Evolutionary conservation across 805 yeast genomes (phyloP).

Genomic region (Metschnikowia drakensbergensis): DNA sequence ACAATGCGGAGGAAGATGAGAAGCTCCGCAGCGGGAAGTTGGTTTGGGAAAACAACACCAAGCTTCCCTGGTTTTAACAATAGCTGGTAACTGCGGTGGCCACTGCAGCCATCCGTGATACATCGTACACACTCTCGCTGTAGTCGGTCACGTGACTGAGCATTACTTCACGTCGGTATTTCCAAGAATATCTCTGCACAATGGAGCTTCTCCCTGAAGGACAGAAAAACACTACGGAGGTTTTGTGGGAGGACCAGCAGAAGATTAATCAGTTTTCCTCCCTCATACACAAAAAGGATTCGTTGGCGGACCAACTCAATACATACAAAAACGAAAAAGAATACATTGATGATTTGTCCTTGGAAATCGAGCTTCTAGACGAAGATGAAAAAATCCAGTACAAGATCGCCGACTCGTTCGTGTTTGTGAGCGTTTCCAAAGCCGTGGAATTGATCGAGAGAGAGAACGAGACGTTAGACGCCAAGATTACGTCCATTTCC

Average conservation of each 20-base stretch:
- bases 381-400: constrained; percentile 67
- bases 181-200: not conserved
- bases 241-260: constrained; percentile 81
- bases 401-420: constrained; percentile 77
- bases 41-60: constrained; percentile 41
- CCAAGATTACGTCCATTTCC: constrained; percentile 45
- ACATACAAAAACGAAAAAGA: constrained; percentile 68
- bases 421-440: constrained; percentile 61
- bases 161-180: not conserved
- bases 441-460: constrained; percentile 66
- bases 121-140: no score
- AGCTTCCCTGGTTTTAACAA: constrained; percentile 39
- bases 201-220: constrained; percentile 55
- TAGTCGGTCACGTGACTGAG: not conserved
- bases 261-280: constrained; percentile 86
- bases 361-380: constrained; percentile 85
- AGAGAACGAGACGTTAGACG: constrained; percentile 53
- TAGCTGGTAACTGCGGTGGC: no score
- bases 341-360: constrained; percentile 76
- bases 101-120: no score
- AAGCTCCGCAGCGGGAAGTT: constrained; percentile 24
- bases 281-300: constrained; percentile 67
- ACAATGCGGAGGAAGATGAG: constrained; percentile 24
- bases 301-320: constrained; percentile 46
- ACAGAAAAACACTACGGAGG: constrained; percentile 54